Conservation (phyloP, 2,329 filamentous ascomycete species). For the Emergomyces orientalis region DNA sequence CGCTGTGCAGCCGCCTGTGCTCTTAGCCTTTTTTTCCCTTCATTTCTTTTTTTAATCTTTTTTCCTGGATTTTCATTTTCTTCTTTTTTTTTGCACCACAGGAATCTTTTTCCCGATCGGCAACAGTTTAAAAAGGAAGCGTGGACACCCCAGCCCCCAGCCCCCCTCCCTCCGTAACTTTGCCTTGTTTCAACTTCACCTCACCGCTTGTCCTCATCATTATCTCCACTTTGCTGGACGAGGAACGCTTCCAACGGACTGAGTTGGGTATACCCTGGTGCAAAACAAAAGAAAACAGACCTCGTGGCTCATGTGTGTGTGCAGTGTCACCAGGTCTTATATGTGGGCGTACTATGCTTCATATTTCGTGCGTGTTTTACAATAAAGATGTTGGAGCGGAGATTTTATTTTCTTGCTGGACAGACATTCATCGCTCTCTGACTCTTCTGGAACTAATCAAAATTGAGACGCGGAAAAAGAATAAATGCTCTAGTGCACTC, state of each 20-base stretch:
- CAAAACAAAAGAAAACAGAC: neutral
- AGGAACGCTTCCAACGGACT: neutral
- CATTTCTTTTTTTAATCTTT: neutral
- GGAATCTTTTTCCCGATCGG: neutral
- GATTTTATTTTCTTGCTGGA: too few relatives aligned
- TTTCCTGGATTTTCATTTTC: neutral
- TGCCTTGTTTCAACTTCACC: neutral
- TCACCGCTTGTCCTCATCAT: neutral
- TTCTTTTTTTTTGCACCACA: neutral
- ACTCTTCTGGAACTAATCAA: too few relatives aligned
- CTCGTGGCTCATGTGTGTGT: neutral
- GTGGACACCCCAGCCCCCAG: neutral
- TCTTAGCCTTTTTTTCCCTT: too few relatives aligned
- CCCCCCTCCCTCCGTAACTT: neutral
- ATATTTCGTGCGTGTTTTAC: neutral
- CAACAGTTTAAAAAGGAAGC: slow-evolving; percentile 14
- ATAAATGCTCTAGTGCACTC: too few relatives aligned
- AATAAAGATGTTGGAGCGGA: neutral
- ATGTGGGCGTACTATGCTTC: neutral
- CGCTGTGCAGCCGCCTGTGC: neutral
- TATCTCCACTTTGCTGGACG: neutral
- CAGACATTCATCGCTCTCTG: too few relatives aligned
- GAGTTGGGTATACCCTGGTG: neutral
- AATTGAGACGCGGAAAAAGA: too few relatives aligned
- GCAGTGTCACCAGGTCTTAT: neutral